Percentiles rank a stretch among this genome's conserved stretches.
Evolutionary conservation across 257 asterid species (phyloP).

Genomic region (Oldenlandia corymbosa): DNA sequence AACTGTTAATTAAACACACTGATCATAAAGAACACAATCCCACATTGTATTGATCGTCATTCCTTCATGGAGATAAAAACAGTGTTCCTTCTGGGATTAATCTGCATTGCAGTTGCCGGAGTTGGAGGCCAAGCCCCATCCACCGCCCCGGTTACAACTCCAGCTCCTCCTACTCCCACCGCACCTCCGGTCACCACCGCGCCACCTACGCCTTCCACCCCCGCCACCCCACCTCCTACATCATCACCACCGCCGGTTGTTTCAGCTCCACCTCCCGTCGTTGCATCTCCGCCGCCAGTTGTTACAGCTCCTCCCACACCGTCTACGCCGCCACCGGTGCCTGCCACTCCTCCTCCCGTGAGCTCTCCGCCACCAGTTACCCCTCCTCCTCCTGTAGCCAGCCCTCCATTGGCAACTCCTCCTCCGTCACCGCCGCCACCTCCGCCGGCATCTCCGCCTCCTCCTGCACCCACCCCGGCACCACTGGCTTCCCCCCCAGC

Average conservation of each 20-base stretch:
- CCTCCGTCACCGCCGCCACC: conserved; percentile 19
- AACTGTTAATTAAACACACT: no score
- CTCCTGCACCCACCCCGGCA: conserved; percentile 42
- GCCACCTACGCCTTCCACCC: conserved; percentile 35
- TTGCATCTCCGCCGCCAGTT: background rate
- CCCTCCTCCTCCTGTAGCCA: conserved; percentile 15
- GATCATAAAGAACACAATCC: no score
- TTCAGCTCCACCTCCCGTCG: background rate
- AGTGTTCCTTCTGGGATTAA: conserved; percentile 26
- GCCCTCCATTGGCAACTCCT: conserved; percentile 16
- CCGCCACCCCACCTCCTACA: conserved; percentile 23
- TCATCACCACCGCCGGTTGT: background rate
- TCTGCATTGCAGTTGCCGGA: conserved; percentile 49
- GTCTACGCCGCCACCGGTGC: conserved; percentile 25
- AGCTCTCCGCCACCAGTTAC: conserved; percentile 10
- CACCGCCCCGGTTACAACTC: conserved; percentile 39
- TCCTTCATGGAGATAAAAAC: conserved; percentile 34
- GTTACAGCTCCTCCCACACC: conserved; percentile 27
- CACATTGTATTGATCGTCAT: background rate
- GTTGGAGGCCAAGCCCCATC: conserved; percentile 64
- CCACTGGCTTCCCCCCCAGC: conserved; percentile 53
- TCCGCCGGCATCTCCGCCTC: conserved; percentile 34
- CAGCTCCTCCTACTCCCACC: conserved; percentile 19
- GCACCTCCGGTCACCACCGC: conserved; percentile 28
- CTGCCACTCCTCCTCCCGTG: conserved; percentile 27